A percentile compares a stretch with the other conserved stretches of the same genome.
These are phyloP conservation scores for Paecilomyces formosus DNA, from an alignment of 2,329 filamentous ascomycete species.

Conservation along the genomic window DNA sequence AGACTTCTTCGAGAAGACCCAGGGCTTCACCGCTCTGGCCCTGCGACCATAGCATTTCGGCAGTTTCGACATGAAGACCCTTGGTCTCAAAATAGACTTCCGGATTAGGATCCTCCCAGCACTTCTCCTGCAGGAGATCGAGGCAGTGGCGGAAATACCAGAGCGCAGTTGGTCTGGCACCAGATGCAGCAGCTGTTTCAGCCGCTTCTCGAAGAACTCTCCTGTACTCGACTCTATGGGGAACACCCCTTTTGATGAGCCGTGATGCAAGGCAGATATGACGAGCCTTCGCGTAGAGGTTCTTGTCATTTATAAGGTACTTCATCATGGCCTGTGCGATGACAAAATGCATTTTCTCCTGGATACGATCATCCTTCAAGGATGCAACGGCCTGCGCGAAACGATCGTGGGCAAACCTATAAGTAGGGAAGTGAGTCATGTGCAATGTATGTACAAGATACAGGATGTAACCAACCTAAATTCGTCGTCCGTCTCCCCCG, in stretches of 20 bases:
- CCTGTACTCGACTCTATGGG: constrained; percentile 58
- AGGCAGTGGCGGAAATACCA: constrained; percentile 76
- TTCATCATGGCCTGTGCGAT: constrained; percentile 76
- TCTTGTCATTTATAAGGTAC: constrained; percentile 56
- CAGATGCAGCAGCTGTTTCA: constrained; percentile 69
- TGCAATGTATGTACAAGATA: not conserved
- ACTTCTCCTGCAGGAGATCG: constrained; percentile 66
- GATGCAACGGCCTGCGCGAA: constrained; percentile 69
- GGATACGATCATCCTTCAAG: constrained; percentile 59
- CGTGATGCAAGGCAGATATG: constrained; percentile 74
- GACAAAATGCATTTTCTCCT: constrained; percentile 80
- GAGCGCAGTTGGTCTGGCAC: constrained; percentile 71
- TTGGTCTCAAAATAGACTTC: constrained; percentile 86
- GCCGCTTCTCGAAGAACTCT: constrained; percentile 73
- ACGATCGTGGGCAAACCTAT: constrained; percentile 75
- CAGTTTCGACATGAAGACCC: constrained; percentile 67
- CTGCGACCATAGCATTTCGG: constrained; percentile 77
- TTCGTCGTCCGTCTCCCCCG: constrained; percentile 75
- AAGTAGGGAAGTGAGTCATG: constrained; percentile 4
- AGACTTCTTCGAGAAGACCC: constrained; percentile 61
- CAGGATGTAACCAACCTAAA: constrained; percentile 46
- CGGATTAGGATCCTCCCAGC: constrained; percentile 62
- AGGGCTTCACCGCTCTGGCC: constrained; percentile 62
- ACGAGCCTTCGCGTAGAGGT: constrained; percentile 65
- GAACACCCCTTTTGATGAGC: constrained; percentile 62